Conservation (phyloP, 768 basidiomycete species). For the Lentinula guzmanii region DNA sequence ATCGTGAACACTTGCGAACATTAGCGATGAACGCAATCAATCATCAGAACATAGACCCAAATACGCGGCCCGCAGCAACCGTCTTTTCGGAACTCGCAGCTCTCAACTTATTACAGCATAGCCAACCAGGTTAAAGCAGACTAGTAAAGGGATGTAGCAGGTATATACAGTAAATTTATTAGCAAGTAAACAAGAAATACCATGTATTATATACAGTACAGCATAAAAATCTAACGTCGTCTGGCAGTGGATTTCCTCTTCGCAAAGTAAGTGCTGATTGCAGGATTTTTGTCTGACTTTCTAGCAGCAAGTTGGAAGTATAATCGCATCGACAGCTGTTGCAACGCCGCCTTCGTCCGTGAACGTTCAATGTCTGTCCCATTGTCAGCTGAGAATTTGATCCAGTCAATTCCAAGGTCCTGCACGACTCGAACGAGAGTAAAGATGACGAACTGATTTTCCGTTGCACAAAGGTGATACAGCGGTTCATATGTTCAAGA, state of each 20-base stretch:
- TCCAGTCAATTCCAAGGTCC: background rate
- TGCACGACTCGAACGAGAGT: background rate
- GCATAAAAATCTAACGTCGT: background rate
- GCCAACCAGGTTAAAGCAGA: too few species aligned
- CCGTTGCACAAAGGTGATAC: constrained; percentile 49
- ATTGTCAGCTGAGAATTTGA: constrained; percentile 28
- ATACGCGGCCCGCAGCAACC: background rate
- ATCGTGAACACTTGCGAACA: constrained; percentile 1
- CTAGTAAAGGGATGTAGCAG: background rate
- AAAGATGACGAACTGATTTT: constrained; percentile 47
- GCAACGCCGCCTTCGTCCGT: constrained; percentile 61
- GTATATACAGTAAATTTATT: background rate
- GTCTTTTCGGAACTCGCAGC: background rate
- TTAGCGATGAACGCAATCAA: background rate
- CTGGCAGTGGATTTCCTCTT: background rate
- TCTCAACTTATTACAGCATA: too few species aligned
- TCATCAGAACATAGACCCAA: background rate
- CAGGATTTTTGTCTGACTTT: background rate
- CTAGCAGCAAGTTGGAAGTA: constrained; percentile 47
- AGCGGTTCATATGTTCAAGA: constrained; percentile 41
- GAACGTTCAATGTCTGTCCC: constrained; percentile 72
- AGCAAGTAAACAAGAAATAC: too few species aligned
- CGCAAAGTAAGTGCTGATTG: background rate
- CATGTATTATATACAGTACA: background rate
- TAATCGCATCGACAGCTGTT: constrained; percentile 57